Percentiles rank a stretch among this genome's conserved stretches.
phyloP scores from a whole-genome alignment of 2,329 filamentous ascomycete genomes.

The Fusarium anthophilum region DNA sequence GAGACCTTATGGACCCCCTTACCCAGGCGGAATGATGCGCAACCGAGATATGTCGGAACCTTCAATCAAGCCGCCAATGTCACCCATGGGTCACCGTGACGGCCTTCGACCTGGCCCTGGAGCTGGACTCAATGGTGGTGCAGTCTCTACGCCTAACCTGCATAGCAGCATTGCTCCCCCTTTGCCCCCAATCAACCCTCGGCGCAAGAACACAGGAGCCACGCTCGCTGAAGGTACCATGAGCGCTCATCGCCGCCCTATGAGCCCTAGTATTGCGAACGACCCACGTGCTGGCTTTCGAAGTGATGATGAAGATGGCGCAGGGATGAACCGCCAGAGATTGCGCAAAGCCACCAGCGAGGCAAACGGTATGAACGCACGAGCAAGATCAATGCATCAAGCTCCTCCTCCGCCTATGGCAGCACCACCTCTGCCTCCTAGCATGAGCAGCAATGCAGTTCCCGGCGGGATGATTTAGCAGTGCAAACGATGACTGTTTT shows the following conservation, averaged over 20 bases:
- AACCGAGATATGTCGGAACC: conserved; percentile 63
- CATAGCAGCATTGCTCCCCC: conserved; percentile 56
- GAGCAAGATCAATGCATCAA: conserved; percentile 41
- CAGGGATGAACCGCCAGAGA: conserved; percentile 49
- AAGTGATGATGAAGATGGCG: conserved; percentile 53
- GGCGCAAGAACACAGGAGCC: conserved; percentile 56
- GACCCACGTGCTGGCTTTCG: conserved; percentile 46
- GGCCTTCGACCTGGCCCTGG: conserved; percentile 49
- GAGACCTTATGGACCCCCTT: conserved; percentile 20
- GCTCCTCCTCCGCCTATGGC: conserved; percentile 40
- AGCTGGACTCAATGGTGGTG: conserved; percentile 44
- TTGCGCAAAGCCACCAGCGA: conserved; percentile 57
- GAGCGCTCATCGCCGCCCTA: conserved; percentile 30
- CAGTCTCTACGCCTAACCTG: conserved; percentile 51
- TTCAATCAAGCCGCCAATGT: conserved; percentile 57
- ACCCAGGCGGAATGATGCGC: conserved; percentile 48
- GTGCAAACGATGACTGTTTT: conserved; percentile 3
- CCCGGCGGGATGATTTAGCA: conserved; percentile 59
- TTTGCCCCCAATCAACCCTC: conserved; percentile 68
- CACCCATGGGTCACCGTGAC: conserved; percentile 54
- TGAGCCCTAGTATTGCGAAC: conserved; percentile 30
- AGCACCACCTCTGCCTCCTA: conserved; percentile 42
- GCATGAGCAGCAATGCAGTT: conserved; percentile 45
- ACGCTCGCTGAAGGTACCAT: conserved; percentile 45
- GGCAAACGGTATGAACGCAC: conserved; percentile 46